Conservation (phyloP, 2,329 filamentous ascomycete species). For the Scolecobasidium constrictum region DNA sequence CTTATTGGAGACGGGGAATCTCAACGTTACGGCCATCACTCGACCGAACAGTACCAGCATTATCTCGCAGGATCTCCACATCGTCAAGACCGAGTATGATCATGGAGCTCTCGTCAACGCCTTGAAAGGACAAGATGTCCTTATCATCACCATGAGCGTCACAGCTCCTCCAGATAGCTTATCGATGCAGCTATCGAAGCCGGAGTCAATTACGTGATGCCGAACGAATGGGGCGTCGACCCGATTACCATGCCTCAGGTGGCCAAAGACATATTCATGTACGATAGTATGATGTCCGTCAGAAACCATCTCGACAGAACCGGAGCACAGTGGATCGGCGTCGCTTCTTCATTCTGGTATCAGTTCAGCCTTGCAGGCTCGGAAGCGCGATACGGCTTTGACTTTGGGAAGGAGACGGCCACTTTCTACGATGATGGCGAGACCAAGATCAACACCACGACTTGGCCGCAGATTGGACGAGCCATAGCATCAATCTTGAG, state of each 20-base stretch:
- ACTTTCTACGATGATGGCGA: constrained; percentile 44
- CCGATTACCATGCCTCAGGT: constrained; percentile 16
- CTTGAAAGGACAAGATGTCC: constrained; percentile 25
- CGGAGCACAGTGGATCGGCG: constrained; percentile 18
- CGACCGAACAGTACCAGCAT: constrained; percentile 31
- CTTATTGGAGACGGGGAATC: no score
- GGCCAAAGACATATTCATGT: constrained; percentile 13
- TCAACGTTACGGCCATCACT: constrained; percentile 41
- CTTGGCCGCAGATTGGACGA: constrained; percentile 45
- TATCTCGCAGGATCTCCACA: constrained; percentile 29
- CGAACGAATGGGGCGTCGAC: constrained; percentile 24
- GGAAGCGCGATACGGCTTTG: constrained; percentile 23
- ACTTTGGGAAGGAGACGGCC: constrained; percentile 20
- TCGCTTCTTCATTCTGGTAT: constrained; percentile 21
- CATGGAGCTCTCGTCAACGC: constrained; percentile 21
- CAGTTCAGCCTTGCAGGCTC: constrained; percentile 3
- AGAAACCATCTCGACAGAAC: constrained; percentile 15
- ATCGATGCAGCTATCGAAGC: constrained; percentile 26
- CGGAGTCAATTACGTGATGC: constrained; percentile 26
- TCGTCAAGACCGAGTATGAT: constrained; percentile 35
- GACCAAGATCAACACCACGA: constrained; percentile 45
- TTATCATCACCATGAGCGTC: constrained; percentile 27
- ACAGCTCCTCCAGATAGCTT: constrained; percentile 20
- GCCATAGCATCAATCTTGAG: constrained; percentile 37
- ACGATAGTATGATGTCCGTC: neutral